phyloP scores from a whole-genome alignment of 83 land plant species.

The Diphasiastrum complanatum region DNA sequence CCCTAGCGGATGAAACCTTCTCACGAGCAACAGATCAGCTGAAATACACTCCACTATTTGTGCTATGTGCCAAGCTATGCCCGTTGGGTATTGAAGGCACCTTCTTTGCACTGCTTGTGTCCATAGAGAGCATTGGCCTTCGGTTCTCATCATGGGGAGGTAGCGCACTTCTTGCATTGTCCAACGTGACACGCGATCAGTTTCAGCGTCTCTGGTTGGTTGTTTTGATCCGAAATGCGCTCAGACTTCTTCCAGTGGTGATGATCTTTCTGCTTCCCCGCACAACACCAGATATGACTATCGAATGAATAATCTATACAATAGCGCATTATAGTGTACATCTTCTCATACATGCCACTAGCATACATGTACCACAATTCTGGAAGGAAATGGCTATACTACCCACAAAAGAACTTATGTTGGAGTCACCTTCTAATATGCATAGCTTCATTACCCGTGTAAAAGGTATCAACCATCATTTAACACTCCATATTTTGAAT shows the following conservation, averaged over 20 bases:
- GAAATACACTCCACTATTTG: slow-evolving; percentile 88
- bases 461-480: too few relatives aligned
- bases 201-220: slow-evolving; percentile 69
- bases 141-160: slow-evolving; percentile 70
- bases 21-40: slow-evolving; percentile 41
- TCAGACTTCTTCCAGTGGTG: slow-evolving; percentile 49
- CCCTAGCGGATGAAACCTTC: slow-evolving; percentile 53
- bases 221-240: slow-evolving; percentile 48
- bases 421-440: too few relatives aligned
- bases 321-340: too few relatives aligned
- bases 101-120: slow-evolving; percentile 86
- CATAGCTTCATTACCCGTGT: too few relatives aligned
- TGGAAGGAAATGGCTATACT: too few relatives aligned
- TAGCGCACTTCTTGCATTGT: slow-evolving; percentile 46
- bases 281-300: too few relatives aligned
- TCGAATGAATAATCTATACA: too few relatives aligned
- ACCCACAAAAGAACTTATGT: too few relatives aligned
- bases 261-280: slow-evolving; percentile 61
- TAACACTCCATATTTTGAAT: too few relatives aligned
- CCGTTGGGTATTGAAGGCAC: slow-evolving; percentile 92
- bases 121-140: slow-evolving; percentile 68
- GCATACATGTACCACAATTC: too few relatives aligned
- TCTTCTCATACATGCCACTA: too few relatives aligned
- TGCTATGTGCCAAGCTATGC: slow-evolving; percentile 70
- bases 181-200: slow-evolving; percentile 50